These are phyloP conservation scores for Carpinus viminea DNA, from an alignment of 306 rosid species.

Conservation along the genomic window DNA sequence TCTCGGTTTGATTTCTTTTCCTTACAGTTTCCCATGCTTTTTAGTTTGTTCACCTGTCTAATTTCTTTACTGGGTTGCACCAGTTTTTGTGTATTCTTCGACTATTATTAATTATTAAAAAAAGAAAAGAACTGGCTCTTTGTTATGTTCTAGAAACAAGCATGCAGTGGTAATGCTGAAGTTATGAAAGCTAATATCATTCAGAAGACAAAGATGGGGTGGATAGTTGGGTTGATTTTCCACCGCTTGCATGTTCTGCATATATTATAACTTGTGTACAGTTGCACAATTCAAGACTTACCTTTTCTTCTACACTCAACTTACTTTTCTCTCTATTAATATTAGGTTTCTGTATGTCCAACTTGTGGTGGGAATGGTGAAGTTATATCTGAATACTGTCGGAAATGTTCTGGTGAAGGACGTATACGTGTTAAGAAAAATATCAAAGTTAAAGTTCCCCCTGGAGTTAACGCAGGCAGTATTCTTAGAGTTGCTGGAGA, in stretches of 20 bases:
- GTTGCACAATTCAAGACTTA: neutral
- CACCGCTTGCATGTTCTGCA: neutral
- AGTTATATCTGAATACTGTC: slow-evolving; percentile 81
- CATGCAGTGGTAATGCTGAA: neutral
- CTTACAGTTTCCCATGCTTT: neutral
- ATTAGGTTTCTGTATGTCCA: slow-evolving; percentile 90
- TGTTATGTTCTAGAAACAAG: neutral
- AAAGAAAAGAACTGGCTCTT: neutral
- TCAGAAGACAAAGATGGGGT: neutral
- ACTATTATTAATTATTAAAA: neutral
- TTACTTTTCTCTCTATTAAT: slow-evolving; percentile 15
- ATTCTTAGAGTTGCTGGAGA: slow-evolving; percentile 92
- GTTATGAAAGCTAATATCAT: neutral
- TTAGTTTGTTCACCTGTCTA: neutral
- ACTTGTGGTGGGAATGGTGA: slow-evolving; percentile 94
- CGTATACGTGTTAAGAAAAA: slow-evolving; percentile 75
- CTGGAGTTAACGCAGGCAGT: slow-evolving; percentile 89
- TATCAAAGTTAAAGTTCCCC: slow-evolving; percentile 92
- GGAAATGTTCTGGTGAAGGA: slow-evolving; percentile 91
- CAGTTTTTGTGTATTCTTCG: neutral
- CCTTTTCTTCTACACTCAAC: neutral
- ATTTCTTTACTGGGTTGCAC: neutral
- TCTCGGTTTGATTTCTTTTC: neutral
- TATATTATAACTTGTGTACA: neutral
- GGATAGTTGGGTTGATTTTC: neutral